Conservation (phyloP, 768 basidiomycete genomes). For the Trametes gibbosa region DNA sequence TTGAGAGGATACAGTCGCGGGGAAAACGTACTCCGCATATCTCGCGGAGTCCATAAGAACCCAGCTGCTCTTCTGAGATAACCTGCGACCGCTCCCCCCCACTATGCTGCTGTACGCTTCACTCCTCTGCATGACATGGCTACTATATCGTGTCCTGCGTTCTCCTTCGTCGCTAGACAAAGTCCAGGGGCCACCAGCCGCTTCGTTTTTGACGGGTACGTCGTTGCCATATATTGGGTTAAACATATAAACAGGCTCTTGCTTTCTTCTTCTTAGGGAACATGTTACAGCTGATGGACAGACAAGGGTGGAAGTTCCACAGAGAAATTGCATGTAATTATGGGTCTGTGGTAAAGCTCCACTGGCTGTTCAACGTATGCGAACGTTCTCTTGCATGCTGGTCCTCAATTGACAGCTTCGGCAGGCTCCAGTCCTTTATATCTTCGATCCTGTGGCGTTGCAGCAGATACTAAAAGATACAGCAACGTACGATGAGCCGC, state of each 20-base stretch:
- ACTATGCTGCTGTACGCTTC: background rate
- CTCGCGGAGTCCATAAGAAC: background rate
- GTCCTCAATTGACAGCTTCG: background rate
- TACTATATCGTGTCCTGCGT: background rate
- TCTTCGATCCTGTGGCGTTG: conserved; percentile 19
- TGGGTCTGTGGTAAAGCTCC: conserved; percentile 11
- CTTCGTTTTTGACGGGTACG: conserved; percentile 13
- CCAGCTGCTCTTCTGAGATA: background rate
- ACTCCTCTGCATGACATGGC: background rate
- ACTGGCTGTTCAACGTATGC: conserved; percentile 16
- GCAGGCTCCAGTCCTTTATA: conserved; percentile 11
- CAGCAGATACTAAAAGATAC: conserved; percentile 20
- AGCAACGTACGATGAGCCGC: conserved; percentile 15
- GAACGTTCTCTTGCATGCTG: background rate
- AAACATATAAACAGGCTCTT: no score
- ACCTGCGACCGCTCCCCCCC: background rate
- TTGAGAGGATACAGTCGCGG: no score
- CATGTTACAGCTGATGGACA: conserved; percentile 6
- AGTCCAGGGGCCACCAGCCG: conserved; percentile 10
- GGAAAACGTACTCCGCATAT: no score
- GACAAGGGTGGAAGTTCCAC: conserved; percentile 16
- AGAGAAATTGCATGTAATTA: conserved; percentile 14
- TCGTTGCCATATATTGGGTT: no score
- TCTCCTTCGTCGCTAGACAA: conserved; percentile 1
- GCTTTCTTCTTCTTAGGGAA: conserved; percentile 5